These are phyloP conservation scores for Bolboschoenoplectus hybrid DNA, from an alignment of 202 grass and related monocot species.

Conservation along the genomic window DNA sequence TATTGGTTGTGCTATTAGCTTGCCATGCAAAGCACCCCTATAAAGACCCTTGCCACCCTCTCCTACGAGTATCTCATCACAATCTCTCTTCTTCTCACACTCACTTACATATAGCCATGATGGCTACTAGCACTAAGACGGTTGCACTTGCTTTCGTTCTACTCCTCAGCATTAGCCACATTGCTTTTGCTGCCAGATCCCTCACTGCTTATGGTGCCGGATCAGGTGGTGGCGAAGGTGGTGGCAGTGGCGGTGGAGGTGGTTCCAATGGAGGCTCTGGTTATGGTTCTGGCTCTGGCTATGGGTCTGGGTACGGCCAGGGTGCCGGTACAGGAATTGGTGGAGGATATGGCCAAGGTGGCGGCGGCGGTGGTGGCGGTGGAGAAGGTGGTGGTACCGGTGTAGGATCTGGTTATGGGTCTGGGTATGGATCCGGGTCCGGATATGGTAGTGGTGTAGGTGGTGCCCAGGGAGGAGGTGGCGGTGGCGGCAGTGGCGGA, in stretches of 20 bases:
- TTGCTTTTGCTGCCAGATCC: constrained; percentile 25
- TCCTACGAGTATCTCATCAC: constrained; percentile 18
- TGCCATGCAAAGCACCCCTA: constrained; percentile 26
- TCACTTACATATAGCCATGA: constrained; percentile 21
- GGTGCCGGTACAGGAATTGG: no score
- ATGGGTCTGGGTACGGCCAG: no score
- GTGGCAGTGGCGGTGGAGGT: no score
- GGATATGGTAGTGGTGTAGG: constrained; percentile 26
- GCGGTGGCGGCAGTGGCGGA: constrained; percentile 13
- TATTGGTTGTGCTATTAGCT: no score
- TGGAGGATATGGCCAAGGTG: no score
- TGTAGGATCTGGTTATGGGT: neutral
- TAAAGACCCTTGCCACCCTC: constrained; percentile 16
- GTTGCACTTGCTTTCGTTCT: constrained; percentile 32
- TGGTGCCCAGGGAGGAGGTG: neutral
- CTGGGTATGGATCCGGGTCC: neutral
- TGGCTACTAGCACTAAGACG: constrained; percentile 36
- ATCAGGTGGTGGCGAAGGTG: no score
- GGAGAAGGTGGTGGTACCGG: neutral
- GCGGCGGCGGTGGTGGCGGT: constrained; percentile 7
- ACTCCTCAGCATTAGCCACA: constrained; percentile 29
- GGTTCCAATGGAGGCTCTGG: no score
- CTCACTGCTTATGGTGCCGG: constrained; percentile 32
- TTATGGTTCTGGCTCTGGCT: no score
- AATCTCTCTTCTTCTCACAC: constrained; percentile 6